phyloP scores from a whole-genome alignment of 169 alveolate genomes.

The Nephromyces sp. region DNA sequence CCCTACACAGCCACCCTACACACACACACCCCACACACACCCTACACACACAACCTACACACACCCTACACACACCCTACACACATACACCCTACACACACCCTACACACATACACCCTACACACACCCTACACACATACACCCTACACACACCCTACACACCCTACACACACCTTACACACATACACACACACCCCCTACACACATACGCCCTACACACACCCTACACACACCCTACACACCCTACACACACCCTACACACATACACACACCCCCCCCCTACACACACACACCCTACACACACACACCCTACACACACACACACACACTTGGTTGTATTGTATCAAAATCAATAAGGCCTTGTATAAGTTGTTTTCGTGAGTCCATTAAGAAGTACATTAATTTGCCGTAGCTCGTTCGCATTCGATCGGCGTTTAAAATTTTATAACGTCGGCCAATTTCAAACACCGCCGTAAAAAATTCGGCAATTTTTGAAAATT shows the following conservation, averaged over 20 bases:
- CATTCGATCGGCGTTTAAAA: conserved; percentile 81
- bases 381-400: conserved; percentile 76
- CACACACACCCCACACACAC: background rate
- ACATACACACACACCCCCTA: background rate
- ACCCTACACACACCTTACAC: background rate
- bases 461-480: conserved; percentile 75
- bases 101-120: too few species aligned
- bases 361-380: conserved; percentile 64
- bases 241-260: background rate
- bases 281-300: background rate
- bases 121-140: too few species aligned
- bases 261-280: background rate
- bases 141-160: background rate
- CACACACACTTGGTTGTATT: conserved; percentile 17
- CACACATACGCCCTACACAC: background rate
- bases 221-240: background rate
- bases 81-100: too few species aligned
- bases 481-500: conserved; percentile 51
- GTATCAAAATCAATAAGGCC: conserved; percentile 53
- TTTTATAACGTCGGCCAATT: conserved; percentile 78
- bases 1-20: background rate
- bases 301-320: background rate
- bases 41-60: background rate
- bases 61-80: background rate
- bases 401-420: conserved; percentile 75